These are phyloP conservation scores for Terfezia claveryi DNA, from an alignment of 495 filamentous ascomycete species.

Conservation along the genomic window DNA sequence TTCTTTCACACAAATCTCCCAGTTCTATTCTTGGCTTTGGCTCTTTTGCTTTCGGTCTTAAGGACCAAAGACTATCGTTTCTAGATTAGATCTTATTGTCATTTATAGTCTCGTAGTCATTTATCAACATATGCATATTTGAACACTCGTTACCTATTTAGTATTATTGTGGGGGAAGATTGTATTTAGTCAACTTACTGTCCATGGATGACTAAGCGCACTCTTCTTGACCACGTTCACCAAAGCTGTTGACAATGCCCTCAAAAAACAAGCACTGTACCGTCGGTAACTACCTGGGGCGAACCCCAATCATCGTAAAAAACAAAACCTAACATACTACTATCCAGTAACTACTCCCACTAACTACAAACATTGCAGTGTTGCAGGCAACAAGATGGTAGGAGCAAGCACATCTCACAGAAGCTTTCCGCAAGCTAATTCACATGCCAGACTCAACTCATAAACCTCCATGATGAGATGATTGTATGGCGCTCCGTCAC, in stretches of 20 bases:
- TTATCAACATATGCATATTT: no score
- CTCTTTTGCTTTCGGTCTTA: no score
- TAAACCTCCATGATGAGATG: conserved; percentile 94
- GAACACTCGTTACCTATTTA: no score
- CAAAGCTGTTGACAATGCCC: background rate
- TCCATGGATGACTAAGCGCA: background rate
- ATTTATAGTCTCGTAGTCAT: no score
- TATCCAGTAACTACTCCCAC: background rate
- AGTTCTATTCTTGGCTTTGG: no score
- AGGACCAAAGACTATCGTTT: no score
- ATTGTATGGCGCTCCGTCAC: conserved; percentile 47
- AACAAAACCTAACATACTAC: background rate
- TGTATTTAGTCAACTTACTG: no score
- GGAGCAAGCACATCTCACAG: background rate
- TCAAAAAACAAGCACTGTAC: no score
- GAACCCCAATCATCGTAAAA: background rate
- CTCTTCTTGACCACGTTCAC: background rate
- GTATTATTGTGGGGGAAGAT: no score
- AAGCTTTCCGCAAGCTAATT: background rate
- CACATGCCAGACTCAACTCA: background rate
- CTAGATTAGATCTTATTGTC: no score
- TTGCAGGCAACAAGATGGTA: background rate
- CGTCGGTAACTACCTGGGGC: background rate
- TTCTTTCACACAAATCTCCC: no score
- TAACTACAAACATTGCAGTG: background rate